Percentiles rank a stretch among this genome's conserved stretches.
These are phyloP conservation scores for Rhodotorula mucilaginosa DNA, from an alignment of 1,284 basidiomycete genomes.

Conservation along the genomic window DNA sequence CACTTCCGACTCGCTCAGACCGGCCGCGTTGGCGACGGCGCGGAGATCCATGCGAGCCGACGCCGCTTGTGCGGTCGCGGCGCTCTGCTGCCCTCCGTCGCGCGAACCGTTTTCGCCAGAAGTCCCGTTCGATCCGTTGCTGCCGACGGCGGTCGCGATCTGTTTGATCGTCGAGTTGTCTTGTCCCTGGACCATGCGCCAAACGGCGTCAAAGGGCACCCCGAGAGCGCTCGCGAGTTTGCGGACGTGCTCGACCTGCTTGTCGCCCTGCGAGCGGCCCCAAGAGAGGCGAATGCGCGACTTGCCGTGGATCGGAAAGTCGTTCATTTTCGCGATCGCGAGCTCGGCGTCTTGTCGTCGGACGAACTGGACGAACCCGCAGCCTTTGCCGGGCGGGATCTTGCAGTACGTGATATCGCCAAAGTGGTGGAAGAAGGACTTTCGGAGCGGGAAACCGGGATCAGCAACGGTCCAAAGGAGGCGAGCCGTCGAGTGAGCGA, in stretches of 20 bases:
- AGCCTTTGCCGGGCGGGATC: constrained; percentile 90
- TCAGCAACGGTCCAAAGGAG: not conserved
- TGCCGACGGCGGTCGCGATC: constrained; percentile 42
- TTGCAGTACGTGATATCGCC: constrained; percentile 93
- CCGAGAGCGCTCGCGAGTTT: constrained; percentile 44
- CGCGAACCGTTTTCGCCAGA: not conserved
- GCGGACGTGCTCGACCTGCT: constrained; percentile 45
- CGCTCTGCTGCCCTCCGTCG: constrained; percentile 6
- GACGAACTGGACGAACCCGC: constrained; percentile 93
- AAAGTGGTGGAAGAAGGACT: constrained; percentile 77
- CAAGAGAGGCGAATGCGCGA: constrained; percentile 80
- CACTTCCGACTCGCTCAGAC: constrained; percentile 36
- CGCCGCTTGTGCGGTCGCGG: not conserved
- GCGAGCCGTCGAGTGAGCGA: not conserved
- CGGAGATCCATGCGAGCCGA: constrained; percentile 29
- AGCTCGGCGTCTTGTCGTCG: constrained; percentile 84
- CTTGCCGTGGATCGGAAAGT: constrained; percentile 86
- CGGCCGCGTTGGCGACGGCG: constrained; percentile 38
- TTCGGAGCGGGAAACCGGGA: not conserved
- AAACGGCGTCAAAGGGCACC: constrained; percentile 44
- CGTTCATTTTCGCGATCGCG: constrained; percentile 94
- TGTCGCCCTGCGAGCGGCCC: constrained; percentile 70
- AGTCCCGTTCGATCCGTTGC: constrained; percentile 1
- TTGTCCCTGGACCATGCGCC: constrained; percentile 44
- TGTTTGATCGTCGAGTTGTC: constrained; percentile 45